phyloP scores from a whole-genome alignment of 148 eudicot species.

The Polygonum maritimum region DNA sequence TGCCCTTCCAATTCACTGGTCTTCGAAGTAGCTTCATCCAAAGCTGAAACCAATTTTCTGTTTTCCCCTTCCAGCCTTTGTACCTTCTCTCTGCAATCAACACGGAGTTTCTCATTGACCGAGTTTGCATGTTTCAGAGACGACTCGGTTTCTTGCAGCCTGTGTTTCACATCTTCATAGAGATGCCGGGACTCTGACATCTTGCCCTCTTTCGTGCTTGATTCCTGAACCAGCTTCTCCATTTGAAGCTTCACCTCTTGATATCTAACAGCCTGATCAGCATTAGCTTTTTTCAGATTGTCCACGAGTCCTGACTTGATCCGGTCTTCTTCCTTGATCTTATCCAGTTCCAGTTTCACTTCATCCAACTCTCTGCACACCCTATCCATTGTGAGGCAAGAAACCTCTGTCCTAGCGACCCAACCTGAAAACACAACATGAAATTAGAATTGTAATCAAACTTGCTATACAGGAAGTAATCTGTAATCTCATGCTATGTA shows the following conservation, averaged over 20 bases:
- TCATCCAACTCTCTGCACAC: constrained; percentile 44
- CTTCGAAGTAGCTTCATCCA: constrained; percentile 48
- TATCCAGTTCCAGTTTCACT: constrained; percentile 39
- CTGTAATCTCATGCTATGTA: not conserved
- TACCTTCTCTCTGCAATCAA: constrained; percentile 40
- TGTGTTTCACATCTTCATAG: constrained; percentile 39
- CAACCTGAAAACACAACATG: not conserved
- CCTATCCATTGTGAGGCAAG: constrained; percentile 28
- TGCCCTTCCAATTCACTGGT: constrained; percentile 30
- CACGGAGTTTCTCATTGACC: constrained; percentile 38
- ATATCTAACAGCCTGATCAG: constrained; percentile 33
- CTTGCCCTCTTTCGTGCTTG: constrained; percentile 46
- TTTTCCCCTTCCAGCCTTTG: constrained; percentile 49
- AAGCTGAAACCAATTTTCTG: constrained; percentile 37
- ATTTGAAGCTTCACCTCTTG: constrained; percentile 38
- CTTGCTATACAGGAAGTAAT: not conserved
- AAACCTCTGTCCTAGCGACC: not conserved
- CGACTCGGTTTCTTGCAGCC: constrained; percentile 36
- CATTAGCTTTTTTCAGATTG: constrained; percentile 41
- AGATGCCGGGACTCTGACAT: constrained; percentile 35
- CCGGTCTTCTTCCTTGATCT: constrained; percentile 38
- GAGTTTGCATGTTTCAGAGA: constrained; percentile 35
- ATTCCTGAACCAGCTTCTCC: constrained; percentile 38
- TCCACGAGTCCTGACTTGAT: constrained; percentile 39
- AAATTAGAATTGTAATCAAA: not conserved